phyloP scores from a whole-genome alignment of 169 alveolate genomes.

The Plasmodium sp. region DNA sequence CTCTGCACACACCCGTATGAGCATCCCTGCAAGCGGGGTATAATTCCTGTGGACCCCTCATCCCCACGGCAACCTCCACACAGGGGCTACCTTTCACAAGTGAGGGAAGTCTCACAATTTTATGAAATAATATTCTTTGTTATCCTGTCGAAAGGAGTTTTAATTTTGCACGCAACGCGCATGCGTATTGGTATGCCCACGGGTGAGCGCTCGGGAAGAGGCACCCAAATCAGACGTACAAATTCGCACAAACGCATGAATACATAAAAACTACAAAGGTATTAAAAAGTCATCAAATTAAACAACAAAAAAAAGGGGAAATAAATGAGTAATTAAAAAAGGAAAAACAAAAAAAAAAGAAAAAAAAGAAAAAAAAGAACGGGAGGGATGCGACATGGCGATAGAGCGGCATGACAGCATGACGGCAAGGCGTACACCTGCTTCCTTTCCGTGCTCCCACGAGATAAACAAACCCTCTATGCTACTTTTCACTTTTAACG shows the following conservation, averaged over 20 bases:
- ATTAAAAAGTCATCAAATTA: slow-evolving; percentile 29
- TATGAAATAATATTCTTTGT: not conserved
- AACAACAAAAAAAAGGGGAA: slow-evolving; percentile 5
- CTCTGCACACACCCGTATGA: not conserved
- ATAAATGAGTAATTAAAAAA: not conserved
- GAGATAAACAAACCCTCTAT: not conserved
- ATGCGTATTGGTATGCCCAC: not conserved
- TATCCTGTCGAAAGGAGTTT: not conserved
- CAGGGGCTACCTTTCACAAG: not conserved
- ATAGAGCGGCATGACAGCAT: not conserved
- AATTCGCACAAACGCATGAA: not conserved
- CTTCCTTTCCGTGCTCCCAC: not conserved
- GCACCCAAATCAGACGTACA: not conserved
- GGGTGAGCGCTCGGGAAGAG: not conserved
- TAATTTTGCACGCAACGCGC: not conserved
- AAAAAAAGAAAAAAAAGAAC: not conserved
- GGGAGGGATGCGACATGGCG: not conserved
- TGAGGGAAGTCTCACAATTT: not conserved
- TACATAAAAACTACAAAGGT: slow-evolving; percentile 22
- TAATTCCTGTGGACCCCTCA: not conserved
- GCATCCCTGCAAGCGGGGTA: not conserved
- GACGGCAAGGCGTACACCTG: not conserved
- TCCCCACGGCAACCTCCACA: not conserved
- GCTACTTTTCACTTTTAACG: not conserved
- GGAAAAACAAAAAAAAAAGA: not conserved